phyloP scores from a whole-genome alignment of 768 basidiomycete species.

The Kwoniella sp. region DNA sequence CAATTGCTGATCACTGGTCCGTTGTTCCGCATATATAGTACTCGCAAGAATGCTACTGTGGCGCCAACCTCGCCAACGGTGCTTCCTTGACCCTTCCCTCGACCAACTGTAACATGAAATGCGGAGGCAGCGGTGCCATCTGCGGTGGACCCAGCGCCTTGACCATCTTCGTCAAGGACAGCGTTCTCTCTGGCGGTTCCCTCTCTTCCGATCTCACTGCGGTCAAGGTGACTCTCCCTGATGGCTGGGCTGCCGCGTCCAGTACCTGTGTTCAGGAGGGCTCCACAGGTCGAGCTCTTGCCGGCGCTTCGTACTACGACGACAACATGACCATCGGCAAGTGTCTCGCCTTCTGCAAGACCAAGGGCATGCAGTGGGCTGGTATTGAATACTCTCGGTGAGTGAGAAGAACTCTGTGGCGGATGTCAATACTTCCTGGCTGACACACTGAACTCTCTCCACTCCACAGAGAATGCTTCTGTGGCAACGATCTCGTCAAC shows the following conservation, averaged over 20 bases:
- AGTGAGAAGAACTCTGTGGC: neutral
- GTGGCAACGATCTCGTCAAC: slow-evolving; percentile 34
- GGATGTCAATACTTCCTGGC: neutral
- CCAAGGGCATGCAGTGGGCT: slow-evolving; percentile 32
- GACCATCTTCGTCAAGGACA: slow-evolving; percentile 27
- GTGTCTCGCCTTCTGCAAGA: slow-evolving; percentile 41
- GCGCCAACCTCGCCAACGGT: slow-evolving; percentile 30
- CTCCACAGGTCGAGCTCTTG: slow-evolving; percentile 42
- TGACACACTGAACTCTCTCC: neutral
- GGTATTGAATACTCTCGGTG: slow-evolving; percentile 36
- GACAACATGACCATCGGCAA: slow-evolving; percentile 37
- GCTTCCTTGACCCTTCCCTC: slow-evolving; percentile 22
- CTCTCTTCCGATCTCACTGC: slow-evolving; percentile 16
- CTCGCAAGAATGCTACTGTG: slow-evolving; percentile 37
- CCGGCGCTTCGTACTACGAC: slow-evolving; percentile 29
- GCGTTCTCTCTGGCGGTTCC: slow-evolving; percentile 13
- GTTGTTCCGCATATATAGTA: slow-evolving; percentile 27
- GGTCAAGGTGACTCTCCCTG: slow-evolving; percentile 21
- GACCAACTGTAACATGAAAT: slow-evolving; percentile 26
- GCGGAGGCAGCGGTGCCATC: slow-evolving; percentile 19
- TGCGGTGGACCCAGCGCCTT: slow-evolving; percentile 38
- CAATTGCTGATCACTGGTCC: slow-evolving; percentile 28
- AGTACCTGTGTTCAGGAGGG: slow-evolving; percentile 31
- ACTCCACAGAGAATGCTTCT: slow-evolving; percentile 34
- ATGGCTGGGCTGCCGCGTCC: slow-evolving; percentile 32